phyloP scores from a whole-genome alignment of 768 basidiomycete species.

The Holtermannia corniformis region DNA sequence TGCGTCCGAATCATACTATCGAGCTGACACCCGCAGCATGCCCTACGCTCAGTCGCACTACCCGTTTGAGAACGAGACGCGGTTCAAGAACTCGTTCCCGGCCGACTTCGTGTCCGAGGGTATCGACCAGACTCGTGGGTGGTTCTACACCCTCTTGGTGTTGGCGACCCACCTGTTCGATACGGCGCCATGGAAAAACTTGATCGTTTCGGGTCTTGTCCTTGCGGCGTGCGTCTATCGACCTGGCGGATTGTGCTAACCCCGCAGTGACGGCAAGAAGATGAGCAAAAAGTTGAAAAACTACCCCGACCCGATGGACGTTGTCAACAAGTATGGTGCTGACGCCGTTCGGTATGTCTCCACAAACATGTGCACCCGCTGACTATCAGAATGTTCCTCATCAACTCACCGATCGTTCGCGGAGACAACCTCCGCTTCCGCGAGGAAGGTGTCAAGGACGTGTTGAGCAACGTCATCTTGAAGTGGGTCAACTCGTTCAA shows the following conservation, averaged over 20 bases:
- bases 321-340: constrained; percentile 85
- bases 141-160: constrained; percentile 98
- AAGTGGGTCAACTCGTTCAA: constrained; percentile 99
- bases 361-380: no score
- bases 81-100: constrained; percentile 75
- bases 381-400: constrained; percentile 97
- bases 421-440: constrained; percentile 97
- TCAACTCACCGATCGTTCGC: constrained; percentile 96
- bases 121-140: constrained; percentile 97
- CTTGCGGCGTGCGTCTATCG: constrained; percentile 65
- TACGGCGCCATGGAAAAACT: constrained; percentile 92
- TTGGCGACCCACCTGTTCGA: constrained; percentile 92
- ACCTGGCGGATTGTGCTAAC: neutral
- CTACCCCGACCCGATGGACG: constrained; percentile 87
- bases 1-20: neutral
- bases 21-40: constrained; percentile 56
- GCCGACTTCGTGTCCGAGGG: constrained; percentile 97
- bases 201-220: constrained; percentile 91
- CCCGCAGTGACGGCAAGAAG: constrained; percentile 83
- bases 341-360: constrained; percentile 95
- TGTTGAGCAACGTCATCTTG: constrained; percentile 87
- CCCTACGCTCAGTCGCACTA: constrained; percentile 96
- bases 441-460: constrained; percentile 94
- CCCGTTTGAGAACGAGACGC: constrained; percentile 92
- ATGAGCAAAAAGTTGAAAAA: constrained; percentile 98